Percentiles rank a stretch among this genome's conserved stretches.
Evolutionary conservation across 345 rosid genomes (phyloP).

Genomic region (Salix purpurea): DNA sequence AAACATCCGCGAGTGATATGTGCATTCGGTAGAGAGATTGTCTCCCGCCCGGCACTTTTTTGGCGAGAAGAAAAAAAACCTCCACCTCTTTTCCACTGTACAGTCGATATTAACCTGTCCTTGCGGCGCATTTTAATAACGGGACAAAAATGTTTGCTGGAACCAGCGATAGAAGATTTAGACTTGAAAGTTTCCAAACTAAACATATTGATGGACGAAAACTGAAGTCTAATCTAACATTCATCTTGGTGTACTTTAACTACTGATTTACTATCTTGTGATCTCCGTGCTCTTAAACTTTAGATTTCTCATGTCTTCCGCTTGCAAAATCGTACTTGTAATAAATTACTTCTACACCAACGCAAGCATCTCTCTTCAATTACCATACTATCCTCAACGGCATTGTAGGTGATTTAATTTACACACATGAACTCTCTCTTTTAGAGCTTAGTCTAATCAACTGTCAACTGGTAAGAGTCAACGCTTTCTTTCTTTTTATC

Average conservation of each 20-base stretch:
- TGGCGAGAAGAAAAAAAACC: not conserved
- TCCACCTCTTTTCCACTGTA: not conserved
- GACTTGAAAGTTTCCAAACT: conserved; percentile 1
- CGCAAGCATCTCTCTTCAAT: not conserved
- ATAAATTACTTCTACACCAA: not conserved
- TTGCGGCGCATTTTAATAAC: conserved; percentile 3
- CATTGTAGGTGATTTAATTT: not conserved
- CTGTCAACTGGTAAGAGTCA: conserved; percentile 2
- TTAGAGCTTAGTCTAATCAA: not conserved
- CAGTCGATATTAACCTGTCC: conserved; percentile 15
- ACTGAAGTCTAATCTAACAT: conserved; percentile 25
- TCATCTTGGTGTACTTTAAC: conserved; percentile 4
- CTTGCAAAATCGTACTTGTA: not conserved
- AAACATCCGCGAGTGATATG: too few relatives aligned
- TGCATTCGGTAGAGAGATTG: not conserved
- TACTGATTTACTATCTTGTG: not conserved
- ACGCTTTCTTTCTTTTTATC: not conserved
- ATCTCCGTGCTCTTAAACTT: not conserved
- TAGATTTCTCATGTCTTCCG: not conserved
- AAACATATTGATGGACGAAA: conserved; percentile 12
- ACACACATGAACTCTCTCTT: not conserved
- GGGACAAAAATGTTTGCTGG: conserved; percentile 19
- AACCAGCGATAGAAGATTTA: conserved; percentile 4
- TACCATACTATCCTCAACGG: not conserved
- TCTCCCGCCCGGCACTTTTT: not conserved